These are phyloP conservation scores for Pseudocercospora ulei DNA, from an alignment of 2,329 filamentous ascomycete species.

Conservation along the genomic window DNA sequence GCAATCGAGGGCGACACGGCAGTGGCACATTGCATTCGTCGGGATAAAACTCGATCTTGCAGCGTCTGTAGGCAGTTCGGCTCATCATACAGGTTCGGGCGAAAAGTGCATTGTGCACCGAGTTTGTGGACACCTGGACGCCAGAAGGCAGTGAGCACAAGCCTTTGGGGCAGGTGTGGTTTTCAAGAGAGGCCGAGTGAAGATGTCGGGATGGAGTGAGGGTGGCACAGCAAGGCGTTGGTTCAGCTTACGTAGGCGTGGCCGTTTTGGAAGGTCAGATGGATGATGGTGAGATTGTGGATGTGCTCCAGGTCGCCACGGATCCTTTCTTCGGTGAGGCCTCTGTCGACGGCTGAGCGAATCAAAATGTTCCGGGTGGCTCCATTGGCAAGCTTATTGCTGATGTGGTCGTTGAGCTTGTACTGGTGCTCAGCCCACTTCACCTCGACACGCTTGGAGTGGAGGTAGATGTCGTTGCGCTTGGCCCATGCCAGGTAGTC, in stretches of 20 bases:
- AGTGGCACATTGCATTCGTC: constrained; percentile 63
- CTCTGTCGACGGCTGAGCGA: constrained; percentile 43
- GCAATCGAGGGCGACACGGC: constrained; percentile 28
- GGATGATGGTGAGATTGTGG: constrained; percentile 63
- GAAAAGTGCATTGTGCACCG: constrained; percentile 63
- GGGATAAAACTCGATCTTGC: constrained; percentile 58
- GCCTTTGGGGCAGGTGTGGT: too few species aligned
- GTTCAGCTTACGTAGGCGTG: constrained; percentile 47
- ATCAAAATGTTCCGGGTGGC: constrained; percentile 68
- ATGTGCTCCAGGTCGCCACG: constrained; percentile 72
- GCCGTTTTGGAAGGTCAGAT: constrained; percentile 49
- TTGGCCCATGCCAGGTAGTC: constrained; percentile 57
- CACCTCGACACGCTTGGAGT: constrained; percentile 57
- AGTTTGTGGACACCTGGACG: constrained; percentile 58
- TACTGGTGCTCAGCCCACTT: constrained; percentile 65
- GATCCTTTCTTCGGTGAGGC: constrained; percentile 54
- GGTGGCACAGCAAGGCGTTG: too few species aligned
- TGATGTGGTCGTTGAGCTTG: constrained; percentile 52
- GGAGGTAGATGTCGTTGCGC: constrained; percentile 58
- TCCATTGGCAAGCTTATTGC: constrained; percentile 54
- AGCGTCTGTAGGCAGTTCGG: constrained; percentile 56
- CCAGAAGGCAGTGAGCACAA: not conserved
- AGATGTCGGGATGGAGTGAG: too few species aligned
- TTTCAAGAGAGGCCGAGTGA: too few species aligned
- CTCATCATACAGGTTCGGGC: constrained; percentile 69